phyloP scores from a whole-genome alignment of 1,139 yeast genomes.

The Nakaseomyces delphensis region DNA sequence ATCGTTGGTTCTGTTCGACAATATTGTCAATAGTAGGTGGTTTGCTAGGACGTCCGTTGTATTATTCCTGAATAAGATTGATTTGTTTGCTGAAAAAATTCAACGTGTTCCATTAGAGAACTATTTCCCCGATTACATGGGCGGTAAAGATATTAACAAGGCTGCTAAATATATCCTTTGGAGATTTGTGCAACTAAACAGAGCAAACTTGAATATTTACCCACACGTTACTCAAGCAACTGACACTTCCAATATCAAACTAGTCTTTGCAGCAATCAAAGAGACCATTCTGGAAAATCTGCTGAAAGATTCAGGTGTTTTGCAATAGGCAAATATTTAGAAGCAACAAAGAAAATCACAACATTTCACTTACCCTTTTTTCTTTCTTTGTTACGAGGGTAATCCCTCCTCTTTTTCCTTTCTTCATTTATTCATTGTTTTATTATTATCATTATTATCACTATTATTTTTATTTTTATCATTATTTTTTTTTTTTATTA shows the following conservation, averaged over 20 bases:
- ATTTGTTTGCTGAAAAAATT: constrained; percentile 77
- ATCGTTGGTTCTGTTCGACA: constrained; percentile 75
- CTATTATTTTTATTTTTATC: constrained; percentile 25
- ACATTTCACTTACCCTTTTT: constrained; percentile 15
- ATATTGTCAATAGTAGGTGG: constrained; percentile 92
- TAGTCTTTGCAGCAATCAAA: constrained; percentile 86
- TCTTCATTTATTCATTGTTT: not conserved
- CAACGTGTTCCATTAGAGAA: constrained; percentile 74
- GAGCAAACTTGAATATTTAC: constrained; percentile 72
- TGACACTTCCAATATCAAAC: constrained; percentile 77
- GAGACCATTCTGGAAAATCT: constrained; percentile 83
- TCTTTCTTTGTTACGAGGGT: no score
- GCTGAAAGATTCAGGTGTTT: constrained; percentile 75
- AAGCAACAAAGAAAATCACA: not conserved
- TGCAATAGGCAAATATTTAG: constrained; percentile 33
- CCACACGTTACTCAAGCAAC: constrained; percentile 95
- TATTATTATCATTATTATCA: not conserved
- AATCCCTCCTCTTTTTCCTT: no score
- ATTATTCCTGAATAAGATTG: constrained; percentile 79
- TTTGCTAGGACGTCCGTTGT: constrained; percentile 80
- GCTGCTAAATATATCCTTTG: constrained; percentile 92
- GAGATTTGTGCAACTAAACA: constrained; percentile 80
- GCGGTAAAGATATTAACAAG: constrained; percentile 79
- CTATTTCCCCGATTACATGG: constrained; percentile 83
- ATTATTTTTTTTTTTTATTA: constrained; percentile 13